Evolutionary conservation across 2,329 filamentous ascomycete species (phyloP), one percentile per base, ranked within the genome.

Genomic region (Colletotrichum filicis): DNA sequence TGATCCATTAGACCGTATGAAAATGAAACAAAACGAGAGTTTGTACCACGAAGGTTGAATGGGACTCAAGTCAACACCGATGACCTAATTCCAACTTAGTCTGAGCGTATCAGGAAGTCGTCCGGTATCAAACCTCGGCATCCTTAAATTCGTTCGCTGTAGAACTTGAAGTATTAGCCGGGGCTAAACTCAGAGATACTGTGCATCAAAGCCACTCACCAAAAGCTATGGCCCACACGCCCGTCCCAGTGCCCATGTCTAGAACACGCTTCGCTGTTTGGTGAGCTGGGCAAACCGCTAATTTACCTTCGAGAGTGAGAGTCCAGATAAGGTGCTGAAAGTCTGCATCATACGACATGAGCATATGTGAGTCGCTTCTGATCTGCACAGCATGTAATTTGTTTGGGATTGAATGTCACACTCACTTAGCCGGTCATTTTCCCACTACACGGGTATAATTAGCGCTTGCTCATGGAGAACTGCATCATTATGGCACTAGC

Each of bases 241-340:
- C 86, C 5, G 85, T 87, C 0, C 86, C 86, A 1, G 85, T 87
- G 14, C 86, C 86, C 53, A 86, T 76, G 76, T 88, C 87, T 1
- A 88, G 78, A 8, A 83, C 78, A 6, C 78, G 79, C 19, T 72
- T 61, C 8, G 79, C 61, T 5, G 75, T 77, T 11, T 78, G 70
- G 8, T 73, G 73, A 12, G 70, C 66, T 0, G 82, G 82, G 5
- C 74, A 75, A 0, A 77, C 52, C 46, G 74, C 79, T 0, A 83
- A 74, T 32, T 80, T 79, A 3, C 77, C 78, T 1, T 78, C 75
- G 16, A 81, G 76, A 0, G 80, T 82, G 4, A 83, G 72, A 0
- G 71, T 57, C 52, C 80, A 81, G 0, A 83, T 71, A 46, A 80
- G 78, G 66, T 83, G 82, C 75, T 83, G 81, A 1, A 83, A 70